Evolutionary conservation across 805 yeast genomes (phyloP).

Genomic region (Cyberlindnera amylophila): DNA sequence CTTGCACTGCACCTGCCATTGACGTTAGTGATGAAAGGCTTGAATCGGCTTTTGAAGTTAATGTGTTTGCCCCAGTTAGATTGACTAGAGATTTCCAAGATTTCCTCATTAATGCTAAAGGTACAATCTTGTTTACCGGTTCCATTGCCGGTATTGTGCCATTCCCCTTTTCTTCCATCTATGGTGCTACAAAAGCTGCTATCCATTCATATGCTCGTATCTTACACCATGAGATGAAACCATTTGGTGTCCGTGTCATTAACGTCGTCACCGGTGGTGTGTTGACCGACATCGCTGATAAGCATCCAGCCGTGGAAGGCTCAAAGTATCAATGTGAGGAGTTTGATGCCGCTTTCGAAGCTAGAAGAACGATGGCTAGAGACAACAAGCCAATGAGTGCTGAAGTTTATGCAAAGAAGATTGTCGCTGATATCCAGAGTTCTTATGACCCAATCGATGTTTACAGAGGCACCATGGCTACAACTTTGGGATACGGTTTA

Average conservation of each 20-base stretch:
- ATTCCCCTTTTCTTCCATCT: conserved; percentile 67
- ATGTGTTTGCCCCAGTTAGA: conserved; percentile 68
- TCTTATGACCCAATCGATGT: conserved; percentile 42
- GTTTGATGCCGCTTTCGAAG: conserved; percentile 43
- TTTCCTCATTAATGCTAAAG: conserved; percentile 58
- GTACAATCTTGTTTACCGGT: conserved; percentile 72
- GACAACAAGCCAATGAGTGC: conserved; percentile 58
- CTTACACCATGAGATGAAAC: conserved; percentile 62
- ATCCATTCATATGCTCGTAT: conserved; percentile 66
- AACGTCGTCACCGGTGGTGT: conserved; percentile 78
- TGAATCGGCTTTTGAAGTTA: conserved; percentile 54
- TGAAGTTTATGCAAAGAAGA: conserved; percentile 50
- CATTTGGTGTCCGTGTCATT: conserved; percentile 67
- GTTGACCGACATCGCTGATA: conserved; percentile 64
- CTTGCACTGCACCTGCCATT: conserved; percentile 67
- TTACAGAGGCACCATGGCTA: conserved; percentile 52
- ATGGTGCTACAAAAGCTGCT: conserved; percentile 71
- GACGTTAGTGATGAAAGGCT: conserved; percentile 58
- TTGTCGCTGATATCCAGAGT: conserved; percentile 46
- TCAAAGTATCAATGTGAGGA: conserved; percentile 53
- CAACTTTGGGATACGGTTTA: conserved; percentile 32
- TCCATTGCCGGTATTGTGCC: conserved; percentile 62
- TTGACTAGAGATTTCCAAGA: conserved; percentile 54
- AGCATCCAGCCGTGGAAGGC: conserved; percentile 49
- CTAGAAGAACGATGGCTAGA: conserved; percentile 56